phyloP scores from a whole-genome alignment of 208 protist species.

The Leptomonas seymouri region DNA sequence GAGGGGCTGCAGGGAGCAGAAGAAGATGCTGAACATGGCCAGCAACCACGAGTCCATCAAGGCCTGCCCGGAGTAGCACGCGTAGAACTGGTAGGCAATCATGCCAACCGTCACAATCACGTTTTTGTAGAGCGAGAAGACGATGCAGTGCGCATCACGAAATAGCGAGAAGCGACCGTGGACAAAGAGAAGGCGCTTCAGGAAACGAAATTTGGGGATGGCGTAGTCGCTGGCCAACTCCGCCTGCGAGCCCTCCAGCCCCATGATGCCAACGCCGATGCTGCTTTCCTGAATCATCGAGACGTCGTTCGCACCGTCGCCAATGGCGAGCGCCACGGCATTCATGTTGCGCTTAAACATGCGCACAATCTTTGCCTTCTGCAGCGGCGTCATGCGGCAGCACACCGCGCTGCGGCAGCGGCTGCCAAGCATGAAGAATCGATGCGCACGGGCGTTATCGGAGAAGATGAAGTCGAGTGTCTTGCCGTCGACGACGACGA shows the following conservation, averaged over 20 bases:
- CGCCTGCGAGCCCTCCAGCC: constrained; percentile 96
- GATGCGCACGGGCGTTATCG: constrained; percentile 36
- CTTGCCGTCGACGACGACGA: constrained; percentile 79
- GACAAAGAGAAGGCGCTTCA: constrained; percentile 91
- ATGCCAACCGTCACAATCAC: constrained; percentile 83
- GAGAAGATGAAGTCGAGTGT: constrained; percentile 77
- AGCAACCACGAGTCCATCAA: constrained; percentile 89
- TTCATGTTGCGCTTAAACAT: constrained; percentile 65
- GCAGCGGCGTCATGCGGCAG: constrained; percentile 83
- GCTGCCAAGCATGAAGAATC: constrained; percentile 72
- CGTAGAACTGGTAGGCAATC: constrained; percentile 82
- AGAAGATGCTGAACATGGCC: constrained; percentile 82
- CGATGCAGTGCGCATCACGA: constrained; percentile 85
- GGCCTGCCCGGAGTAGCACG: constrained; percentile 84
- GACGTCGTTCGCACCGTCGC: constrained; percentile 93
- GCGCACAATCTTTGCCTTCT: constrained; percentile 78
- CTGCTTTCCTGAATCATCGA: constrained; percentile 94
- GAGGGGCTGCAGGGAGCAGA: constrained; percentile 80
- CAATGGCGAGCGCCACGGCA: constrained; percentile 73
- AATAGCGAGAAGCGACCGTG: constrained; percentile 94
- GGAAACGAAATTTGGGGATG: constrained; percentile 91
- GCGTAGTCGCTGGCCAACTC: constrained; percentile 92
- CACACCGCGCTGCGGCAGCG: constrained; percentile 78
- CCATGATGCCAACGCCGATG: constrained; percentile 95
- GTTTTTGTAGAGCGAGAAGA: constrained; percentile 97